Percentiles rank a stretch among this genome's conserved stretches.
These are phyloP conservation scores for Thelonectria olida DNA, from an alignment of 2,329 filamentous ascomycete genomes.

Conservation along the genomic window DNA sequence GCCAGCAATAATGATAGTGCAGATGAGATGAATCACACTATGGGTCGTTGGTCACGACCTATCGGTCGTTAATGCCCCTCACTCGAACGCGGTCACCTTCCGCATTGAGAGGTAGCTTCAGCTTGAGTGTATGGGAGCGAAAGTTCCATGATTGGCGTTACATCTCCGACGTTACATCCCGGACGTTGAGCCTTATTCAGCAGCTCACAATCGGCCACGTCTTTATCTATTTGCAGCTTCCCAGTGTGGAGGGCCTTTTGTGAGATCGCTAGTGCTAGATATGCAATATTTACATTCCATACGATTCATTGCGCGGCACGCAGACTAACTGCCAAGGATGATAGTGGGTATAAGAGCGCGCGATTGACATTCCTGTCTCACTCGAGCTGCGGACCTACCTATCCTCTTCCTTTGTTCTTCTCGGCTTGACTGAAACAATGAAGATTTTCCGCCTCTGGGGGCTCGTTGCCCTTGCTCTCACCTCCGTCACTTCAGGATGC, in stretches of 20 bases:
- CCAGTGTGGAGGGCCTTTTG: background rate
- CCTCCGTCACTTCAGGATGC: slow-evolving; percentile 12
- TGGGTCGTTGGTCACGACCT: too few species aligned
- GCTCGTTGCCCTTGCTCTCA: slow-evolving; percentile 3
- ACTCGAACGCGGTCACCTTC: slow-evolving; percentile 10
- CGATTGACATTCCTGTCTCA: background rate
- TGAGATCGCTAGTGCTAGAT: background rate
- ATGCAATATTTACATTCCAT: background rate
- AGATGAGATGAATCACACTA: background rate
- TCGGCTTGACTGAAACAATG: slow-evolving; percentile 2
- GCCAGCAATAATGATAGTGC: too few species aligned
- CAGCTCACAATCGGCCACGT: background rate
- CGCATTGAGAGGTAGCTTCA: background rate
- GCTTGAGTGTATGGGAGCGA: background rate
- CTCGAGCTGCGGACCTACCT: background rate
- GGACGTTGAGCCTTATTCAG: slow-evolving; percentile 1
- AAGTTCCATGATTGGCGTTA: background rate
- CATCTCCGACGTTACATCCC: background rate
- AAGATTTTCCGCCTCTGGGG: slow-evolving; percentile 2
- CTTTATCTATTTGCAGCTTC: background rate
- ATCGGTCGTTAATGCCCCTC: background rate
- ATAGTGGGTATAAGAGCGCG: background rate
- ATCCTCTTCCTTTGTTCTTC: background rate
- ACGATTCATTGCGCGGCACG: background rate
- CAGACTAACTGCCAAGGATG: background rate